Evolutionary conservation across 2,329 filamentous ascomycete genomes (phyloP).

Genomic region (Escovopsis weberi): DNA sequence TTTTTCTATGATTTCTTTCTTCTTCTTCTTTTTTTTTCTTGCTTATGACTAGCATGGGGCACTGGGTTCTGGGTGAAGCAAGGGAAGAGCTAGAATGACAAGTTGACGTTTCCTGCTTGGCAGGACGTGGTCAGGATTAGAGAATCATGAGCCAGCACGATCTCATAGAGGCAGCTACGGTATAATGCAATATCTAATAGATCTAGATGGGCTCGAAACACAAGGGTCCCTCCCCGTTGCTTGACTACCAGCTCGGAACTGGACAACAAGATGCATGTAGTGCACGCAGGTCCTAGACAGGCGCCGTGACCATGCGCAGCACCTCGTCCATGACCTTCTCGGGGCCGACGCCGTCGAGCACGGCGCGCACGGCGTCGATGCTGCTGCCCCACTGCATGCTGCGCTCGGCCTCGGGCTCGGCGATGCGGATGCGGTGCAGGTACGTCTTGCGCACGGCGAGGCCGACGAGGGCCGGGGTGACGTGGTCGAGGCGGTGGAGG

Average conservation of each 20-base stretch:
- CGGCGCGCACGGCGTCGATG: conserved; percentile 47
- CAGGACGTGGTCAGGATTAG: no score
- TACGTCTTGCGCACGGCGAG: conserved; percentile 81
- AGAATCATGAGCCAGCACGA: no score
- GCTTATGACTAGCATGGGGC: no score
- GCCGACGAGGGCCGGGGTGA: conserved; percentile 69
- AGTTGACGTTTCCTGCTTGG: no score
- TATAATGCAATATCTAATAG: no score
- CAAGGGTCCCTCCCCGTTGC: no score
- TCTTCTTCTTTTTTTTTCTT: not conserved
- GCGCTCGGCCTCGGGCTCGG: conserved; percentile 55
- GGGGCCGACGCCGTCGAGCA: conserved; percentile 47
- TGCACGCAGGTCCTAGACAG: no score
- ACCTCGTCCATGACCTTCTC: conserved; percentile 54
- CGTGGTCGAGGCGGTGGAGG: conserved; percentile 65
- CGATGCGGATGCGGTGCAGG: conserved; percentile 64
- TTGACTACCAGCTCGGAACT: no score
- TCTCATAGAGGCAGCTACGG: no score
- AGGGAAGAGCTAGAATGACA: no score
- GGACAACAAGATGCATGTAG: no score
- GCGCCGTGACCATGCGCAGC: conserved; percentile 39
- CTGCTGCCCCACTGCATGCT: conserved; percentile 92
- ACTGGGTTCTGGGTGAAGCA: no score
- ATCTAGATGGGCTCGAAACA: not conserved
- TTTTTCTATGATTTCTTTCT: not conserved